Conservation (phyloP, 805 yeast species). For the Zygotorulaspora florentina region DNA sequence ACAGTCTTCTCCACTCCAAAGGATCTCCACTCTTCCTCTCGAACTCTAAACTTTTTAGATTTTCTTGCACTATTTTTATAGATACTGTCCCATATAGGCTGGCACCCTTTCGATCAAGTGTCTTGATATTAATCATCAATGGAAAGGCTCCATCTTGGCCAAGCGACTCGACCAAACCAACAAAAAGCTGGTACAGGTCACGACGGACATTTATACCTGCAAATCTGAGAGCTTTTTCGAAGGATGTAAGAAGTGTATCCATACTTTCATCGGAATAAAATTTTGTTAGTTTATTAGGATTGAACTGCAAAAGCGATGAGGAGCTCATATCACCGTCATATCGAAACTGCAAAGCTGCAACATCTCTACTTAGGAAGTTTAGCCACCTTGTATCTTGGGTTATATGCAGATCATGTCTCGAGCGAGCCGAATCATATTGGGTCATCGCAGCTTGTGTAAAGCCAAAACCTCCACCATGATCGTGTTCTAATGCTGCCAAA, state of each 20-base stretch:
- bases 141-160: conserved; percentile 34
- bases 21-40: conserved; percentile 61
- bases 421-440: conserved; percentile 8
- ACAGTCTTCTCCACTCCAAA: conserved; percentile 66
- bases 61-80: conserved; percentile 39
- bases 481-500: conserved; percentile 38
- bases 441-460: conserved; percentile 25
- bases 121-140: conserved; percentile 37
- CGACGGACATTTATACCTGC: conserved; percentile 25
- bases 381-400: conserved; percentile 25
- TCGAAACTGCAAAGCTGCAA: conserved; percentile 28
- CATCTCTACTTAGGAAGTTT: conserved; percentile 23
- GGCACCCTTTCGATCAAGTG: conserved; percentile 44
- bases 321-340: conserved; percentile 4
- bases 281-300: conserved; percentile 28
- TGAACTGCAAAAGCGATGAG: conserved; percentile 13
- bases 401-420: conserved; percentile 7
- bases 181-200: conserved; percentile 22
- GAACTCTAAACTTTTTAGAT: conserved; percentile 49
- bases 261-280: conserved; percentile 30
- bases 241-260: conserved; percentile 24
- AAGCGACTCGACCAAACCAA: conserved; percentile 9
- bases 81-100: conserved; percentile 46
- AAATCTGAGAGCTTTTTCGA: conserved; percentile 30
- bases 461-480: conserved; percentile 11